Base-by-base conservation (phyloP, 495 filamentous ascomycete species). In the Cercophora samala region DNA sequence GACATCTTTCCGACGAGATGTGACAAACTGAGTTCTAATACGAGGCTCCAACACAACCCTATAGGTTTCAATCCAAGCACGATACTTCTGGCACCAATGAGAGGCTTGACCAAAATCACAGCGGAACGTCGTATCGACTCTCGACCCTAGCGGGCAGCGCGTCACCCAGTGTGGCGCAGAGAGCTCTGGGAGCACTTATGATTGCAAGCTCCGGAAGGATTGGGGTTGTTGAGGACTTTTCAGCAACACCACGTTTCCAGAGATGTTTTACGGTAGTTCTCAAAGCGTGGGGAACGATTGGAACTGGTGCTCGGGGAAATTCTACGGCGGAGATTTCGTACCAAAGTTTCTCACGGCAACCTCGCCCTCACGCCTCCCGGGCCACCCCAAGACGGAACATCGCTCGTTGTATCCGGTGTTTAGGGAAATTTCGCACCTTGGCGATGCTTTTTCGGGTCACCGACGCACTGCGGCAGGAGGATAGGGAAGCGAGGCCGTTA, bases 401-500 rank as follows among this genome's bases (percentile, higher is more conserved):
- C 29, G 60, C 25, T 46, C 25, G 24, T 46, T 26, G 60, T 29
- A 42, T 42, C 60, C 60, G 29, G 18, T 46, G 13, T 46, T 46
- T 18, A 62, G 15, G 37, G 52, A 32, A 29, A 53, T 58, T 56
- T 37, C 18, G 42, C 25, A 64, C 21, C 62, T 64, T 63, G 51
- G 62, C 42, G 26, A 24, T 54, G 37, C 46, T n/a, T 25, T 52
- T 25, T 52, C 4, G 51, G 37, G 17, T 25, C 23, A 18, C 19
- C 37, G 9, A 54, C 21, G 62, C 62, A 18, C 19, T 53, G 4
- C 37, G 22, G 24, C 58, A 29, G 58, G 29, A 62, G 25, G 29
- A 69, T 56, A 64, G 60, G 62, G 46, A 62, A 61, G 37, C 58
- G 37, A 52, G 24, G 37, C 66, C 64, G 60, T 70, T 64, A 67